phyloP scores from a whole-genome alignment of 2,329 filamentous ascomycete species.

The Dryadomyces quercivorus region DNA sequence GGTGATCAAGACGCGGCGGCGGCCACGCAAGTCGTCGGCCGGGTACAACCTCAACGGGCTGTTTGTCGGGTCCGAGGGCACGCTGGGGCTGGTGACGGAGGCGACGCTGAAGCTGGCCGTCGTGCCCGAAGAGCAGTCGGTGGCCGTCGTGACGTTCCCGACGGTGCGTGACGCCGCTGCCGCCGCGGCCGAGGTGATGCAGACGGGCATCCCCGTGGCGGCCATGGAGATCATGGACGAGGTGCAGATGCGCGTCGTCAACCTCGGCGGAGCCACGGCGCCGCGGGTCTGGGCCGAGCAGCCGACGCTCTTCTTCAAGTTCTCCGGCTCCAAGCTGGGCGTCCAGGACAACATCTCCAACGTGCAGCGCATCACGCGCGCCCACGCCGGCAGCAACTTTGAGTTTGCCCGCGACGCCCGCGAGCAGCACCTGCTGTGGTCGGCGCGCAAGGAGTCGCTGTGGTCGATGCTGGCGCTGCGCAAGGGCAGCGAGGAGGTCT shows the following conservation, averaged over 20 bases:
- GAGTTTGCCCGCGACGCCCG: slow-evolving; percentile 62
- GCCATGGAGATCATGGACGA: slow-evolving; percentile 85
- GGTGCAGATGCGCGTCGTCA: slow-evolving; percentile 75
- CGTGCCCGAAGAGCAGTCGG: slow-evolving; percentile 62
- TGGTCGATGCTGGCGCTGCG: slow-evolving; percentile 69
- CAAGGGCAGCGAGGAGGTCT: slow-evolving; percentile 57
- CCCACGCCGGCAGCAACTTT: slow-evolving; percentile 53
- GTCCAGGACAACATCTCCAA: slow-evolving; percentile 64
- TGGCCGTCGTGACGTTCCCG: slow-evolving; percentile 71
- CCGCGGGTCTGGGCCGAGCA: slow-evolving; percentile 60
- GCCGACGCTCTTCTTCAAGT: slow-evolving; percentile 76
- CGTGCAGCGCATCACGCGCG: slow-evolving; percentile 55
- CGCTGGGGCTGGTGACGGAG: slow-evolving; percentile 69
- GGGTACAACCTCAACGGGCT: slow-evolving; percentile 74
- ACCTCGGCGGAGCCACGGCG: slow-evolving; percentile 57
- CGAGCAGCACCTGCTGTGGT: slow-evolving; percentile 69
- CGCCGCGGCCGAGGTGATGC: slow-evolving; percentile 64
- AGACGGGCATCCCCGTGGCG: slow-evolving; percentile 58
- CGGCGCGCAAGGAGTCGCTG: slow-evolving; percentile 69
- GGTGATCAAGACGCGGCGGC: slow-evolving; percentile 63
- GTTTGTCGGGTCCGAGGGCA: slow-evolving; percentile 74
- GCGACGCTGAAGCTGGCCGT: slow-evolving; percentile 70
- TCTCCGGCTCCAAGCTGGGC: slow-evolving; percentile 66
- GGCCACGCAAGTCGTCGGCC: slow-evolving; percentile 71
- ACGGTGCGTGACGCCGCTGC: slow-evolving; percentile 64